A percentile compares a stretch with the other conserved stretches of the same genome.
These are phyloP conservation scores for Chaetoscypha palmicola DNA, from an alignment of 2,329 filamentous ascomycete genomes.

Conservation along the genomic window DNA sequence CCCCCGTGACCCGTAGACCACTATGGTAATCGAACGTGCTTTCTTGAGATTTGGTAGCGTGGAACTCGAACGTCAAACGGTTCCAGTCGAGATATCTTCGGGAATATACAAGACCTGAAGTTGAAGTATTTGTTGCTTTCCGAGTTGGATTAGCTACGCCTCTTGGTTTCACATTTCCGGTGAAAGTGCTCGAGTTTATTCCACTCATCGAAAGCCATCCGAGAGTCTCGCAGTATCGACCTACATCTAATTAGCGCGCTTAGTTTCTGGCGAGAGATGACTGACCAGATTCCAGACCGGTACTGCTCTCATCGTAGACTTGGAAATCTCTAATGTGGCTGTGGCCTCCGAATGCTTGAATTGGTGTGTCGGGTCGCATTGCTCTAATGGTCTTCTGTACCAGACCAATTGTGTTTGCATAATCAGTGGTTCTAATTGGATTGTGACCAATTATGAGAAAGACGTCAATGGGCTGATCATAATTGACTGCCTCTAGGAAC, in stretches of 20 bases:
- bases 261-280: too few relatives aligned
- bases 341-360: slow-evolving; percentile 85
- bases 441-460: slow-evolving; percentile 83
- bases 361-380: slow-evolving; percentile 68
- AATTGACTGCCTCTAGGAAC: slow-evolving; percentile 71
- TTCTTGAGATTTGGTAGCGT: slow-evolving; percentile 67
- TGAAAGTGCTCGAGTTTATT: slow-evolving; percentile 24
- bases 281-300: slow-evolving; percentile 70
- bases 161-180: slow-evolving; percentile 17
- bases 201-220: slow-evolving; percentile 84
- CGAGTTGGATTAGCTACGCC: slow-evolving; percentile 30
- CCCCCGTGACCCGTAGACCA: slow-evolving; percentile 61
- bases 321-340: slow-evolving; percentile 79
- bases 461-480: slow-evolving; percentile 66
- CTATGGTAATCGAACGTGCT: slow-evolving; percentile 67
- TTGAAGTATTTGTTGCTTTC: slow-evolving; percentile 22
- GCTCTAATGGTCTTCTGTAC: slow-evolving; percentile 72
- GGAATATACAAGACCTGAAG: slow-evolving; percentile 44
- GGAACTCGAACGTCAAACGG: slow-evolving; percentile 62
- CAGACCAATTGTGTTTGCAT: slow-evolving; percentile 64
- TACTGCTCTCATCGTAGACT: slow-evolving; percentile 67
- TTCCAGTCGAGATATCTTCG: slow-evolving; percentile 92
- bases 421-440: slow-evolving; percentile 48
- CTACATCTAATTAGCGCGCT: slow-evolving; percentile 10
- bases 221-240: slow-evolving; percentile 83